phyloP scores from a whole-genome alignment of 106 monocot species.

The Ottelia alismoides region DNA sequence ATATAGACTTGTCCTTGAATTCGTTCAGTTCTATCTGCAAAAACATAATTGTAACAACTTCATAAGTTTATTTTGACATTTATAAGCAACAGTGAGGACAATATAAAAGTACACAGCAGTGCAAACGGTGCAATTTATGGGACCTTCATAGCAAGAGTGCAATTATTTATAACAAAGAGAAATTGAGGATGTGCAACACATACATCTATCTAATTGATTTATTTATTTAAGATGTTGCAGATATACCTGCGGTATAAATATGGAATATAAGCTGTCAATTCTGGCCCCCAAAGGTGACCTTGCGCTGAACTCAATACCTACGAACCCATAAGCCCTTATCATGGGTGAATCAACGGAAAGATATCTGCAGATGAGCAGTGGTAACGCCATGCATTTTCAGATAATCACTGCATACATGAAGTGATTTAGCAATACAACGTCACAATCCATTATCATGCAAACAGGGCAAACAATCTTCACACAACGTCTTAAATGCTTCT shows the following conservation, averaged over 20 bases:
- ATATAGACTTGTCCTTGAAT: conserved; percentile 34
- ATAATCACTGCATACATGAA: conserved; percentile 1
- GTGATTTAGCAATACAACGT: too few relatives aligned
- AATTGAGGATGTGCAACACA: background rate
- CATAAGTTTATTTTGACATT: too few relatives aligned
- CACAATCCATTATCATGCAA: too few relatives aligned
- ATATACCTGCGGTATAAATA: conserved; percentile 79
- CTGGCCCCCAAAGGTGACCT: conserved; percentile 12
- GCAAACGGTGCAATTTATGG: too few relatives aligned
- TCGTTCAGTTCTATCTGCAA: conserved; percentile 74
- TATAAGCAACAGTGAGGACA: too few relatives aligned
- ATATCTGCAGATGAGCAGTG: conserved; percentile 67
- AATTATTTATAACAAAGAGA: background rate
- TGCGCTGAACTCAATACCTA: conserved; percentile 27
- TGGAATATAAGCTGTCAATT: conserved; percentile 29
- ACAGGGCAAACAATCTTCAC: too few relatives aligned
- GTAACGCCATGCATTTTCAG: conserved; percentile 13
- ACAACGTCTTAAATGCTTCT: too few relatives aligned
- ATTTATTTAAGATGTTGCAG: too few relatives aligned
- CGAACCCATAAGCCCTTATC: conserved; percentile 80
- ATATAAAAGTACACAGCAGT: too few relatives aligned
- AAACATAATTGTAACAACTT: too few relatives aligned
- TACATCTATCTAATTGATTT: background rate
- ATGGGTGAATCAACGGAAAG: conserved; percentile 77
- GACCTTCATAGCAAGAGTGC: background rate